Evolutionary conservation across 805 yeast species (phyloP).

Genomic region (Zygoascus bituminiphila): DNA sequence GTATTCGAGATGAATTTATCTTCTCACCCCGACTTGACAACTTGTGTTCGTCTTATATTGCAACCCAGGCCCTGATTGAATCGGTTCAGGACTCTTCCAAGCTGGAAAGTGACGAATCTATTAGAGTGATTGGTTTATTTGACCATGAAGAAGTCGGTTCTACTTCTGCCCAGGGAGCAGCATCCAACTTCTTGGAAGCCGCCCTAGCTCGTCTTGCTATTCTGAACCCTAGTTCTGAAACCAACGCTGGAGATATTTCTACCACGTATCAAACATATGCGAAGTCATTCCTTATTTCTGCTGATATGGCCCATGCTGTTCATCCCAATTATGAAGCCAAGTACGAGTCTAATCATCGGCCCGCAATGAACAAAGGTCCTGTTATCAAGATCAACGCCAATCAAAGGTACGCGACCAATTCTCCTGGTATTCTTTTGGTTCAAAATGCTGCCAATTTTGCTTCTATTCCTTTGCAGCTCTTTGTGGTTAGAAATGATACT

Average conservation of each 20-base stretch:
- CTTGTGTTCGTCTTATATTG: conserved; percentile 77
- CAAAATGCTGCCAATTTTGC: conserved; percentile 61
- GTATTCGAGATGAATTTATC: conserved; percentile 81
- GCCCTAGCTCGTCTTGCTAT: conserved; percentile 55
- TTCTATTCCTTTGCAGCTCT: conserved; percentile 77
- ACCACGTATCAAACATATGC: conserved; percentile 22
- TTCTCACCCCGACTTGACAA: conserved; percentile 90
- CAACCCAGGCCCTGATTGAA: conserved; percentile 60
- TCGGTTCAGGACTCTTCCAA: conserved; percentile 32
- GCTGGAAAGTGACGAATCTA: conserved; percentile 44
- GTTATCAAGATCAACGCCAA: conserved; percentile 90
- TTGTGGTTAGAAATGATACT: conserved; percentile 88
- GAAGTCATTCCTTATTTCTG: conserved; percentile 79
- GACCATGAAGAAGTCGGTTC: conserved; percentile 98
- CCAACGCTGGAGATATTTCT: conserved; percentile 16
- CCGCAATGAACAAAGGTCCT: conserved; percentile 80
- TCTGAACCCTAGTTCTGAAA: conserved; percentile 30
- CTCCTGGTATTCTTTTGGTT: conserved; percentile 75
- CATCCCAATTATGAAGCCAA: conserved; percentile 81
- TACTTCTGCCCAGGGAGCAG: conserved; percentile 92
- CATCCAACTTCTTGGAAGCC: conserved; percentile 81
- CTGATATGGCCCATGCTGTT: conserved; percentile 96
- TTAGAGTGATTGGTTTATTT: conserved; percentile 71
- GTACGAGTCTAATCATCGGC: conserved; percentile 74
- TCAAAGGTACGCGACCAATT: conserved; percentile 90